Evolutionary conservation across 2,329 filamentous ascomycete species (phyloP).

Genomic region (Botrytis tulipae): DNA sequence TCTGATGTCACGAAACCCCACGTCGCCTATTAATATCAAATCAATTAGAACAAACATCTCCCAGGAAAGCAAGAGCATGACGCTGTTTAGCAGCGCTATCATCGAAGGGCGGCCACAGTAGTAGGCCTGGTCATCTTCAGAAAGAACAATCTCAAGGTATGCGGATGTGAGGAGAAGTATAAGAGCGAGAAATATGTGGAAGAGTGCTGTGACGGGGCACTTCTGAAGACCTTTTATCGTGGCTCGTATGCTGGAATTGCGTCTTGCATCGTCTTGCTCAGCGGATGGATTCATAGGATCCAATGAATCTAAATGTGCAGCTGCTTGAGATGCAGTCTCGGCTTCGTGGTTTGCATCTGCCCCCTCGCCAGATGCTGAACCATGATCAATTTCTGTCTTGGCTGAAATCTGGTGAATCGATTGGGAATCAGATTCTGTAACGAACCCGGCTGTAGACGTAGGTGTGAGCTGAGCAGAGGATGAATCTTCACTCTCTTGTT

Average conservation of each 20-base stretch:
- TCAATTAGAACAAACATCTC: neutral
- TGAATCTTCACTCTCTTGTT: neutral
- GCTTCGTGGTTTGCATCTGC: neutral
- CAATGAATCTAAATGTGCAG: neutral
- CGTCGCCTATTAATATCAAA: neutral
- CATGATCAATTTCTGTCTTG: neutral
- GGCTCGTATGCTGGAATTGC: neutral
- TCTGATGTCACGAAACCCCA: neutral
- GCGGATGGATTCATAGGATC: neutral
- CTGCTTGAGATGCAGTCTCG: neutral
- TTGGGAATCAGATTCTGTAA: neutral
- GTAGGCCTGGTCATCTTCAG: neutral
- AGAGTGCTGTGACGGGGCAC: fast-evolving
- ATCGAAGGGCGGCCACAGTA: neutral
- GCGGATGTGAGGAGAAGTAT: neutral
- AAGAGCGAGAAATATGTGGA: neutral
- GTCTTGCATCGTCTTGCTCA: neutral
- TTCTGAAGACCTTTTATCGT: neutral
- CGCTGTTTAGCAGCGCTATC: neutral
- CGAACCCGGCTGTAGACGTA: neutral
- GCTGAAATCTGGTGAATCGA: neutral
- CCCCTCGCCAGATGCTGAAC: fast-evolving
- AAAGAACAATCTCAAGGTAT: neutral
- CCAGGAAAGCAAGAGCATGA: neutral
- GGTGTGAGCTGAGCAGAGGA: neutral